phyloP scores from a whole-genome alignment of 2,329 filamentous ascomycete genomes.

The Alternaria ethzedia region DNA sequence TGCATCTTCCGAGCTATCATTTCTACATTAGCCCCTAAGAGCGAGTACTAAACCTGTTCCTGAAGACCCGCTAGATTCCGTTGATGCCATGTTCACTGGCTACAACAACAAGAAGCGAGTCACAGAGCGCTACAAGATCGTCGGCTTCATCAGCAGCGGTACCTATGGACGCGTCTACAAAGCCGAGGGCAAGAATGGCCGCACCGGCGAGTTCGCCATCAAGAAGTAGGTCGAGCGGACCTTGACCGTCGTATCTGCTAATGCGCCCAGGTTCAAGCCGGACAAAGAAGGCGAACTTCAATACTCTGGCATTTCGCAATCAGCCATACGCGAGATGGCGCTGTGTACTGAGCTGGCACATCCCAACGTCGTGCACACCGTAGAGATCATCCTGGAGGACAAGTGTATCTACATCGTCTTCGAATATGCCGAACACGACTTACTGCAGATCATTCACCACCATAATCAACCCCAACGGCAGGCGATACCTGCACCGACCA shows the following conservation, averaged over 20 bases:
- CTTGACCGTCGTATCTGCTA: conserved; percentile 17
- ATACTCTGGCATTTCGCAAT: conserved; percentile 97
- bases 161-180: conserved; percentile 99
- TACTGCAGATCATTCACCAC: conserved; percentile 97
- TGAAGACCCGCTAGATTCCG: conserved; percentile 34
- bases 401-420: conserved; percentile 99
- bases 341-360: conserved; percentile 91
- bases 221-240: conserved; percentile 72
- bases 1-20: not conserved
- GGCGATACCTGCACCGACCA: conserved; percentile 84
- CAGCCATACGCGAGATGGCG: conserved; percentile 95
- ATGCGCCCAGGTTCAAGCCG: conserved; percentile 74
- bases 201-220: conserved; percentile 89
- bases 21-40: not conserved
- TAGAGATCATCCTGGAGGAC: conserved; percentile 96
- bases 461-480: conserved; percentile 89
- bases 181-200: conserved; percentile 75
- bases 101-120: conserved; percentile 81
- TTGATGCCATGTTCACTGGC: conserved; percentile 51
- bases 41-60: conserved; percentile 5
- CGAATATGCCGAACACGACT: conserved; percentile 96
- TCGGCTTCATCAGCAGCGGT: conserved; percentile 97
- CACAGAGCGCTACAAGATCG: conserved; percentile 91
- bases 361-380: conserved; percentile 84
- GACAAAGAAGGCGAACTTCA: conserved; percentile 98